Base-by-base conservation (phyloP, 305 asterid genomes). In the Andrographis paniculata region DNA sequence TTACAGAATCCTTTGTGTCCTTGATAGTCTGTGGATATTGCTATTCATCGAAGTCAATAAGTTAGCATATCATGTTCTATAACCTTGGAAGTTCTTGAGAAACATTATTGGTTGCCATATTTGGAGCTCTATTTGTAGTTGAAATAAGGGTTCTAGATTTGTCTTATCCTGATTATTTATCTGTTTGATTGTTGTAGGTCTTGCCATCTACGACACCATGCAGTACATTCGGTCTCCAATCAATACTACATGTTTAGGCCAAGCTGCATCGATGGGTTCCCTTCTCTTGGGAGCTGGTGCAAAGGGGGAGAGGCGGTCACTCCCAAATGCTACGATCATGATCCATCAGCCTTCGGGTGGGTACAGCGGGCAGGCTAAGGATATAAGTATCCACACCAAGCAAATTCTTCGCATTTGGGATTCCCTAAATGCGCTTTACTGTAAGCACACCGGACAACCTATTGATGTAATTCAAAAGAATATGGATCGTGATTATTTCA, bases 281-380 rank as follows among this genome's bases (percentile, higher is more conserved):
- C 95, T 89, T 49, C 94, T 89, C 52, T 67, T 89, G 72, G 94
- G 95, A 45, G 84, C 98, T 63, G 98, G 98, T 48, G 80, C 98
- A 38, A 85, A 82, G 74, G 98, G 98, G 57, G 80, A 78, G 80
- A 76, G 98, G 51, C 62, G 82, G 38, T 54, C 93, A 53, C 93
- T 89, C 40, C 98, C 98, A 39, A 89, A 89, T 58, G 95, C 98
- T 44, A 72, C 95, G 5, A 56, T 89, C 39, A 89, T 89, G 98
- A 75, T 89, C 63, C 98, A 89, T 67, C 98, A 89, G 67, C 98
- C 98, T 61, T 85, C 95, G 48, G 96, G 98, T 64, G 98, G 96
- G 27, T 76, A 76, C 55, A 85, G 85, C 58, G 98, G 98, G 30
- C 98, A 82, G 65, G 96, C 98, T 22, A 79, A 78, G 70, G 95